Conservation (phyloP, 75 land plant genomes). For the Cupressus sempervirens region DNA sequence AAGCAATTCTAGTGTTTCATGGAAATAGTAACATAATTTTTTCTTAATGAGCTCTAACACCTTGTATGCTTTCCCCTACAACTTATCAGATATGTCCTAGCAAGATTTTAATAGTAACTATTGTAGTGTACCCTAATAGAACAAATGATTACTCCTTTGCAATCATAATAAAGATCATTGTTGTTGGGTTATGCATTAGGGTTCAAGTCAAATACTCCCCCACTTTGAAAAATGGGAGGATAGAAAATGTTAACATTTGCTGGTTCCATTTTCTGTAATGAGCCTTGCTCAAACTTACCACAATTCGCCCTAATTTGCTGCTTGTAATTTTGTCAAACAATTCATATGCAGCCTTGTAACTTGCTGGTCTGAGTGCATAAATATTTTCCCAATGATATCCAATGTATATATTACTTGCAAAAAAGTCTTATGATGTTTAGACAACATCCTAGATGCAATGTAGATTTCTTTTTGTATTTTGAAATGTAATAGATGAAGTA, state of each 20-base stretch:
- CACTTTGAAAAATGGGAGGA: slow-evolving; percentile 56
- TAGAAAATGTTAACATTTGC: slow-evolving; percentile 50
- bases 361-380: no score
- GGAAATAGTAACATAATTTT: slow-evolving; percentile 38
- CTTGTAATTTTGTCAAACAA: no score
- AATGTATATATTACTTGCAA: no score
- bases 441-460: no score
- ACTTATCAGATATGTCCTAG: slow-evolving; percentile 33
- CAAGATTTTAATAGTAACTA: slow-evolving; percentile 47
- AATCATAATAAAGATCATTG: slow-evolving; percentile 43
- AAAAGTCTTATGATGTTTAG: no score
- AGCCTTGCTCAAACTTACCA: no score
- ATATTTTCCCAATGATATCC: no score
- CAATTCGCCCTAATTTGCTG: no score
- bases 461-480: no score
- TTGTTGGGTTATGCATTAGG: slow-evolving; percentile 46
- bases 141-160: slow-evolving; percentile 44
- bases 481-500: no score
- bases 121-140: slow-evolving; percentile 47
- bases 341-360: no score
- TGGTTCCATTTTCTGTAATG: slow-evolving; percentile 15
- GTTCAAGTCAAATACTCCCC: slow-evolving; percentile 46
- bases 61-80: slow-evolving; percentile 46
- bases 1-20: slow-evolving; percentile 29
- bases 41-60: slow-evolving; percentile 44